Evolutionary conservation across 2,329 filamentous ascomycete species (phyloP).

Genomic region (Fusarium acutatum): DNA sequence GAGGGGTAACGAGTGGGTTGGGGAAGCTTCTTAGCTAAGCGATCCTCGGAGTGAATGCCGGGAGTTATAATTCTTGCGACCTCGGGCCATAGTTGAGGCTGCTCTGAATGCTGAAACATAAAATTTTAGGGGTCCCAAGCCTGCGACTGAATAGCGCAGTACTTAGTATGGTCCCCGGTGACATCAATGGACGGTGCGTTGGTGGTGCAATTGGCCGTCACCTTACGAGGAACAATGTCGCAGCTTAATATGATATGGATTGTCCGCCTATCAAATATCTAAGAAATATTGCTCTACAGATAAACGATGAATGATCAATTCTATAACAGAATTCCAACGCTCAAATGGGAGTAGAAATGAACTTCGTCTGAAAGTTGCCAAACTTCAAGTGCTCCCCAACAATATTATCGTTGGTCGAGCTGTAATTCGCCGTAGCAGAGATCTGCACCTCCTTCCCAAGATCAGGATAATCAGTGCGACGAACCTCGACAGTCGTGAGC

Average conservation of each 20-base stretch:
- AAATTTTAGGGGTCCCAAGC: fast-evolving
- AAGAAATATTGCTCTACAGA: neutral
- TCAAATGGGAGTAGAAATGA: neutral
- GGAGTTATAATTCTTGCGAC: neutral
- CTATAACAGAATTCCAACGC: fast-evolving
- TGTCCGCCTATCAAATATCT: neutral
- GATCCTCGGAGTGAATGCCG: slow-evolving; percentile 11
- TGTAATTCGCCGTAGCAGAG: neutral
- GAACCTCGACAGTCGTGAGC: neutral
- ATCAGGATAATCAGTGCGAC: neutral
- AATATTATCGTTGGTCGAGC: neutral
- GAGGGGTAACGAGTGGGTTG: slow-evolving; percentile 12
- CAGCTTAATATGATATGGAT: too few relatives aligned
- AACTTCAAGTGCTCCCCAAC: neutral
- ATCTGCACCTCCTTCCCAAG: neutral
- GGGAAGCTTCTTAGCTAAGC: neutral
- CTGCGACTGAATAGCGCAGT: neutral
- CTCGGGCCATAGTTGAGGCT: neutral
- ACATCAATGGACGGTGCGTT: neutral
- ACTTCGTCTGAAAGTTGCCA: neutral
- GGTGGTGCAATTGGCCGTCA: neutral
- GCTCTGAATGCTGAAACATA: fast-evolving
- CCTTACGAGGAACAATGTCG: too few relatives aligned
- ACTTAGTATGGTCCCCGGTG: neutral
- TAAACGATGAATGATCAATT: fast-evolving